phyloP scores from a whole-genome alignment of 768 basidiomycete genomes.

The Piloderma croceum region DNA sequence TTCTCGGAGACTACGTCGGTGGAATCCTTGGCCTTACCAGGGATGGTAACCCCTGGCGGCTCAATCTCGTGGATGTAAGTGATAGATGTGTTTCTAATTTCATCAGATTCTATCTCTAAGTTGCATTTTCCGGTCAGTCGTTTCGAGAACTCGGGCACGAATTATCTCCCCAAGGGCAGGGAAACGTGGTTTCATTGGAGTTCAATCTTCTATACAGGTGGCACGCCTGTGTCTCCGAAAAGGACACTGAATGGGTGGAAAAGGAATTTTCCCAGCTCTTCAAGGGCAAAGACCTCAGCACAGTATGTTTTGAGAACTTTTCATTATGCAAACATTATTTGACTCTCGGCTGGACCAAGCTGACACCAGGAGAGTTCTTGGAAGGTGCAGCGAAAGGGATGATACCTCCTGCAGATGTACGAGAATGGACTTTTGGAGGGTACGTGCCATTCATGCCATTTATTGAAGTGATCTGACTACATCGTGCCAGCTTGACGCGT shows the following conservation, averaged over 20 bases:
- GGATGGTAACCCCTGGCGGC: conserved; percentile 49
- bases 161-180: conserved; percentile 17
- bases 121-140: conserved; percentile 1
- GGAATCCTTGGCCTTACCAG: conserved; percentile 48
- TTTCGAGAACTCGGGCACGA: conserved; percentile 3
- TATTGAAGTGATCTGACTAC: background rate
- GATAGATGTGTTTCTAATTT: background rate
- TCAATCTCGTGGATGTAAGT: conserved; percentile 43
- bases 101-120: background rate
- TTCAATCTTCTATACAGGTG: conserved; percentile 34
- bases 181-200: conserved; percentile 18
- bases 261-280: conserved; percentile 40
- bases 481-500: conserved; percentile 24
- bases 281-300: conserved; percentile 31
- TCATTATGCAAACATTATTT: too few species aligned
- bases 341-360: conserved; percentile 20
- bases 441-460: conserved; percentile 19
- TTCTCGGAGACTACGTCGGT: conserved; percentile 54
- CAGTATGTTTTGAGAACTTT: conserved; percentile 30
- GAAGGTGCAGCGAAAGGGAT: conserved; percentile 27
- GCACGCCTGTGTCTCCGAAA: conserved; percentile 56
- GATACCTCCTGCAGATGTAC: conserved; percentile 29
- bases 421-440: conserved; percentile 53
- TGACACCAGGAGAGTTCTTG: conserved; percentile 18
- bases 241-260: conserved; percentile 54